phyloP scores from a whole-genome alignment of 129 eudicot genomes.

The Chrysanthemum seticuspe region DNA sequence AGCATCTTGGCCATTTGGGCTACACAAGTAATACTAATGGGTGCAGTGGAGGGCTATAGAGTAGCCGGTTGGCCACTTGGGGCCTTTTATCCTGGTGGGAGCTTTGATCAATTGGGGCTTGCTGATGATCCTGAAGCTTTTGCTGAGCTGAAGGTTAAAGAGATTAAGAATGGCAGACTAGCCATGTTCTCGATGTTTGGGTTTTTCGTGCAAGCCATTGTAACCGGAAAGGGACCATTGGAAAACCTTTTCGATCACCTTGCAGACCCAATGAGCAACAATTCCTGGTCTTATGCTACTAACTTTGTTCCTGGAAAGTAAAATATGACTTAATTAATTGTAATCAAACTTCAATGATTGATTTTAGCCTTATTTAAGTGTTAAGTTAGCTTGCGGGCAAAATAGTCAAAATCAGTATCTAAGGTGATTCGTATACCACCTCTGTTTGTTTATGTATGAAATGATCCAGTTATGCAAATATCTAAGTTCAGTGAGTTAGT shows the following conservation, averaged over 20 bases:
- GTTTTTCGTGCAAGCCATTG: slow-evolving; percentile 29
- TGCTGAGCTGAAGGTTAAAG: slow-evolving; percentile 61
- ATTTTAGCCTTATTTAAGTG: background rate
- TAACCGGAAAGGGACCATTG: slow-evolving; percentile 34
- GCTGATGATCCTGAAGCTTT: slow-evolving; percentile 64
- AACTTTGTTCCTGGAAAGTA: slow-evolving; percentile 36
- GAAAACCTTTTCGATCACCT: slow-evolving; percentile 32
- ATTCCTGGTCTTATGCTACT: slow-evolving; percentile 32
- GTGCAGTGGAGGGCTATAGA: slow-evolving; percentile 15
- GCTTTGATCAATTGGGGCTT: slow-evolving; percentile 62
- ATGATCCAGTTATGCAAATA: no score
- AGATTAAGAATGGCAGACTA: slow-evolving; percentile 55
- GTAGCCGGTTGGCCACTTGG: slow-evolving; percentile 32
- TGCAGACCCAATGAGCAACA: slow-evolving; percentile 29
- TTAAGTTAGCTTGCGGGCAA: no score
- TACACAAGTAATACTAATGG: slow-evolving; percentile 10
- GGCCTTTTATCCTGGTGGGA: slow-evolving; percentile 62
- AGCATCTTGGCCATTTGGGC: slow-evolving; percentile 29
- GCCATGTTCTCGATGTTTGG: slow-evolving; percentile 59
- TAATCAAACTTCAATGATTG: background rate
- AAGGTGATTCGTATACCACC: no score
- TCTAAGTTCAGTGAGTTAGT: no score
- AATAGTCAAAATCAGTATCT: no score
- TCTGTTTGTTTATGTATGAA: no score
- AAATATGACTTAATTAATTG: background rate